These are phyloP conservation scores for Helotiales sp. DNA, from an alignment of 2,329 filamentous ascomycete genomes.

Conservation along the genomic window DNA sequence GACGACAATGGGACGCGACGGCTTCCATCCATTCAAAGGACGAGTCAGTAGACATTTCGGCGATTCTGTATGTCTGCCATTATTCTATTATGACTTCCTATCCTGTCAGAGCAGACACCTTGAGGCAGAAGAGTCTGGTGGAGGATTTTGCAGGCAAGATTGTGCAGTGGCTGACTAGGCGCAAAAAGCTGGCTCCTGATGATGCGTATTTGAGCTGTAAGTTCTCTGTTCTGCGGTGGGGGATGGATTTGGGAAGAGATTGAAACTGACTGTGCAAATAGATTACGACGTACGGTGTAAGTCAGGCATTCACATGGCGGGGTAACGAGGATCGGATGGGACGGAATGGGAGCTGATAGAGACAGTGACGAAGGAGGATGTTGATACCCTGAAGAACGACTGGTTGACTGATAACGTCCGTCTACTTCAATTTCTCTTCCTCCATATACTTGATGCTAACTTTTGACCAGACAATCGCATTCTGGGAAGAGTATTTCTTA, in stretches of 20 bases:
- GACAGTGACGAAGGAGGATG: conserved; percentile 82
- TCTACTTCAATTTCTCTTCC: background rate
- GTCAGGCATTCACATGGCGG: conserved; percentile 18
- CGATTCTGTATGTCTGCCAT: conserved; percentile 42
- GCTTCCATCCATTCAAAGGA: conserved; percentile 55
- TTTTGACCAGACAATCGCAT: conserved; percentile 76
- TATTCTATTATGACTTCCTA: background rate
- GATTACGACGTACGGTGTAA: conserved; percentile 66
- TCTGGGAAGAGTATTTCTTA: conserved; percentile 86
- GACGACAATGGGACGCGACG: conserved; percentile 32
- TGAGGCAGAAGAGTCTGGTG: background rate
- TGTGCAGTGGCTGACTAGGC: conserved; percentile 25
- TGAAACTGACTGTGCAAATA: conserved; percentile 35
- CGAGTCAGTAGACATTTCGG: conserved; percentile 51
- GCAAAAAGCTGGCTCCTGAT: conserved; percentile 54
- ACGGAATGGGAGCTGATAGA: conserved; percentile 23
- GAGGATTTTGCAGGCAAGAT: conserved; percentile 9
- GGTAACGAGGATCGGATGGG: background rate
- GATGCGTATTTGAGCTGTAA: conserved; percentile 71
- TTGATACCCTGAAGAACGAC: conserved; percentile 84
- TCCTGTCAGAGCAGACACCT: background rate
- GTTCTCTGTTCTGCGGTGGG: conserved; percentile 31
- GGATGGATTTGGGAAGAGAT: background rate
- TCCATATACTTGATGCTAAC: conserved; percentile 8
- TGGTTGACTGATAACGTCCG: conserved; percentile 94